Conservation (phyloP, 2,329 filamentous ascomycete genomes). For the Pyricularia pennisetigena region DNA sequence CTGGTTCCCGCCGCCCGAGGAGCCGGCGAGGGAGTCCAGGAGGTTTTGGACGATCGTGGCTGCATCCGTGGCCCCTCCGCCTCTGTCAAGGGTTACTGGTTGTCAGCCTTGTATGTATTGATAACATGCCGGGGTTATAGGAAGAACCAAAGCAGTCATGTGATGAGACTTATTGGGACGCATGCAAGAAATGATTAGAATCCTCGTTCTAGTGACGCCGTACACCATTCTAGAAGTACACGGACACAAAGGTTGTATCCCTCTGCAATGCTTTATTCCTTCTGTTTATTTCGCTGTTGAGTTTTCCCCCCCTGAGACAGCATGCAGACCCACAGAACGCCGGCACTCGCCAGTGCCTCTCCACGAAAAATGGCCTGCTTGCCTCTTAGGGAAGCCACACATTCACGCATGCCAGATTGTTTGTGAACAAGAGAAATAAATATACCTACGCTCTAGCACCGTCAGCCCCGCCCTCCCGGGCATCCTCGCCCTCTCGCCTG, state of each 20-base stretch:
- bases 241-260: conserved; percentile 2
- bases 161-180: background rate
- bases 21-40: conserved; percentile 66
- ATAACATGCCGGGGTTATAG: background rate
- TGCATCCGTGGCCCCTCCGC: conserved; percentile 55
- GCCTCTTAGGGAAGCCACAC: background rate
- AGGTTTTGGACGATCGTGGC: conserved; percentile 79
- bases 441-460: conserved; percentile 97
- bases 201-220: conserved; percentile 1
- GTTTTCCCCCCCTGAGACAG: background rate
- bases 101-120: conserved; percentile 23
- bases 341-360: background rate
- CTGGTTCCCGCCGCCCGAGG: conserved; percentile 27
- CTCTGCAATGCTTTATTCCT: background rate
- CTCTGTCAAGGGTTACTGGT: conserved; percentile 40
- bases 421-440: background rate
- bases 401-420: background rate
- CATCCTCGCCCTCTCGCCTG: conserved; percentile 77
- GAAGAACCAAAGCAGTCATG: conserved; percentile 17
- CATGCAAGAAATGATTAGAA: background rate
- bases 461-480: conserved; percentile 88
- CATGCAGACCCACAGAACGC: background rate
- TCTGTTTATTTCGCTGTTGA: background rate
- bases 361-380: background rate
- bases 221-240: conserved; percentile 8